Evolutionary conservation across 768 basidiomycete species (phyloP).

Genomic region (Pleurotus citrinopileatus): DNA sequence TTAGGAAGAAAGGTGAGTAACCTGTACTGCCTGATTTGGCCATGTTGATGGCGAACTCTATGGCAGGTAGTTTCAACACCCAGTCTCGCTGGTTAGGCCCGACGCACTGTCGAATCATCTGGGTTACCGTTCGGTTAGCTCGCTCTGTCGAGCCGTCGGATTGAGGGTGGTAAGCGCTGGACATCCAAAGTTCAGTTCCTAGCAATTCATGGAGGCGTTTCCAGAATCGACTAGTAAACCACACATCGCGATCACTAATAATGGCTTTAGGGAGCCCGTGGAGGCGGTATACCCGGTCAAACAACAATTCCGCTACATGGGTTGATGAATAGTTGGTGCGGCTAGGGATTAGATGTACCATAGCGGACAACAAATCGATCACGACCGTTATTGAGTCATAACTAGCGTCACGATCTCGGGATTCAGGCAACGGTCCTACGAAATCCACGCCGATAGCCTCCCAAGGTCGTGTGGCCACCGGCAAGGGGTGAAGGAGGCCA

Average conservation of each 20-base stretch:
- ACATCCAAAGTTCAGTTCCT: constrained; percentile 24
- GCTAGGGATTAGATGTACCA: constrained; percentile 16
- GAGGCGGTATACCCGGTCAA: constrained; percentile 17
- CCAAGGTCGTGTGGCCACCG: constrained; percentile 21
- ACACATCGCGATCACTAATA: constrained; percentile 20
- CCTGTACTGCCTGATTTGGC: too few relatives aligned
- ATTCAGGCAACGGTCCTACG: constrained; percentile 25
- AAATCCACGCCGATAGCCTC: constrained; percentile 26
- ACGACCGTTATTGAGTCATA: too few relatives aligned
- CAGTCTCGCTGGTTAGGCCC: too few relatives aligned
- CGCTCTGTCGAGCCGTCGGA: constrained; percentile 29
- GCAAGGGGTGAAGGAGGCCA: constrained; percentile 15
- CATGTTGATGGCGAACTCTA: too few relatives aligned
- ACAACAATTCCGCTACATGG: constrained; percentile 18
- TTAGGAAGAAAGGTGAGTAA: too few relatives aligned
- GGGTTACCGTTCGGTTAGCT: constrained; percentile 26
- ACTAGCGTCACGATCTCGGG: constrained; percentile 16
- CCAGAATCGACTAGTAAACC: too few relatives aligned
- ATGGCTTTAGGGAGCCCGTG: constrained; percentile 31
- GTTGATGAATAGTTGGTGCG: constrained; percentile 10
- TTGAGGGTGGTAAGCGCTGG: constrained; percentile 18
- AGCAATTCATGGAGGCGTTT: constrained; percentile 14
- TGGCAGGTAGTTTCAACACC: too few relatives aligned
- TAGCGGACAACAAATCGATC: constrained; percentile 16
- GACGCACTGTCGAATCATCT: constrained; percentile 26